Conservation (phyloP, 805 yeast species). For the Monosporozyma solicola region DNA sequence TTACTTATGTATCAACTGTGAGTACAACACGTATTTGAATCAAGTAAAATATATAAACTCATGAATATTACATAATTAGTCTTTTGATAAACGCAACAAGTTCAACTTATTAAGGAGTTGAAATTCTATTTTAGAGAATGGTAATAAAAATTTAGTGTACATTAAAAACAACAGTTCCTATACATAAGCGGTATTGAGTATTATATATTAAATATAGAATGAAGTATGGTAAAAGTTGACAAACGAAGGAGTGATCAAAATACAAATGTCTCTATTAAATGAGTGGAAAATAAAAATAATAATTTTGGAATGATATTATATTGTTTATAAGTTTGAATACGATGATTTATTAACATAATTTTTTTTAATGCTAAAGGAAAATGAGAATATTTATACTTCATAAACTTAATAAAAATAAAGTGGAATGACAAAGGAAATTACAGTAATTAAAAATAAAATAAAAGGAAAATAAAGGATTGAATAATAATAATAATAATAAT, state of each 20-base stretch:
- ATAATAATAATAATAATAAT: not conserved
- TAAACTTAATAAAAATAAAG: not conserved
- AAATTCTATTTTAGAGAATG: not conserved
- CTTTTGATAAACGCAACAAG: no score
- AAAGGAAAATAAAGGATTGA: not conserved
- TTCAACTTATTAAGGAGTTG: no score
- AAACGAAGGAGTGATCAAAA: not conserved
- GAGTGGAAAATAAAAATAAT: not conserved
- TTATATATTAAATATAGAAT: not conserved
- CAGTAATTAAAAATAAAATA: not conserved
- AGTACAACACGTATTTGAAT: no score
- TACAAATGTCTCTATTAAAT: not conserved
- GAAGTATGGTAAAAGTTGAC: not conserved
- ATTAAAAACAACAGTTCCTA: not conserved
- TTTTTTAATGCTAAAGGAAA: not conserved
- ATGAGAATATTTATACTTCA: not conserved
- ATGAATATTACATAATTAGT: no score
- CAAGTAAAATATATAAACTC: no score
- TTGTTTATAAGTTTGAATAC: conserved; percentile 3
- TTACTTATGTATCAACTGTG: no score
- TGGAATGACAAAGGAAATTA: not conserved
- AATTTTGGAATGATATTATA: conserved; percentile 4
- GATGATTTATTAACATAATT: conserved; percentile 3
- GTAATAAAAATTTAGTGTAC: not conserved
- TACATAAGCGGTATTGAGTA: not conserved